Base-by-base conservation (phyloP, 2,329 filamentous ascomycete species). In the Scortechinia acanthostroma region DNA sequence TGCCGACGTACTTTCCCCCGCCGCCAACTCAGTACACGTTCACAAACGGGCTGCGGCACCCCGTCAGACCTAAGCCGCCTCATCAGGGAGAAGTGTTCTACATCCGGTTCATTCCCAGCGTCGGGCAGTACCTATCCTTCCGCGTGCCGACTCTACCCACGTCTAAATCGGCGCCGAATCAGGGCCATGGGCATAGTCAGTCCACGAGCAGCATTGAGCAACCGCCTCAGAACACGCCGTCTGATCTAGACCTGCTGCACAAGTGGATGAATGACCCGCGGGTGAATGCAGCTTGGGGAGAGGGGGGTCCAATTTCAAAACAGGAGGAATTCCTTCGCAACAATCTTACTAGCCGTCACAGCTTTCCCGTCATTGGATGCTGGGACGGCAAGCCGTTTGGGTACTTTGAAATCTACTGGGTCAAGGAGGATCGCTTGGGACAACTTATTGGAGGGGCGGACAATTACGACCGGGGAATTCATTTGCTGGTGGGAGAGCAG, bases 351-450 rank as follows among this genome's bases (percentile, higher is more conserved):
- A 81, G 74, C 17, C 72, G 74, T 16, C 86, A 96, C 62, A 89
- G 83, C 5, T 95, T 97, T 62, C 93, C 93, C 0, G 89, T 84
- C 0, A 91, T 97, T 49, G 93, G 88, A 1, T 83, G 90, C 59
- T 98, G 91, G 88, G 89, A 97, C 54, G 91, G 89, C 10, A 85
- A 91, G 48, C 91, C 91, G 0, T 98, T 97, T 65, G 93, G 90
- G 0, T 98, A 94, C 60, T 96, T 98, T 59, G 93, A 98, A 68
- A 76, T 98, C 23, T 98, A 98, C 66, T 98, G 93, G 91, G 89
- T 93, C 3, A 95, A 95, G 57, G 93, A 98, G 59, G 93, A 97
- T 57, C 68, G 72, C 0, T 61, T 98, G 1, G 89, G 88, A 0
- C 76, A 73, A 42, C 73, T 88, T 51, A 63, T 94, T 3, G 35